Evolutionary conservation across 169 alveolate genomes (phyloP).

Genomic region (Sarcocystis neurona): DNA sequence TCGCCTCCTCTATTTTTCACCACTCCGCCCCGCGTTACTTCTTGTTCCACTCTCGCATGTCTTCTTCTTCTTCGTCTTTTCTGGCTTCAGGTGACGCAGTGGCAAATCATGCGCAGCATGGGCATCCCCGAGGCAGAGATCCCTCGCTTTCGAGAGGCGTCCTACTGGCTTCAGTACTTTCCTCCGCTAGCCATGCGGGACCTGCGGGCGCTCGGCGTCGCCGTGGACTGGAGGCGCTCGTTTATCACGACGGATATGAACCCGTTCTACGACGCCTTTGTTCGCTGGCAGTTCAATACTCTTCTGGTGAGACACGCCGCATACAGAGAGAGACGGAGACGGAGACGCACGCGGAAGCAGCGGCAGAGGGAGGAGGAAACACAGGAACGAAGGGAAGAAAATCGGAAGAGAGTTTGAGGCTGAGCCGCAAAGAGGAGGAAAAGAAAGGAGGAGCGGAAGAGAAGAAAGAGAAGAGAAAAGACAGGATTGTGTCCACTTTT

Average conservation of each 20-base stretch:
- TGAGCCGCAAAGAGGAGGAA: no score
- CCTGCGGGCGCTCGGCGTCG: slow-evolving; percentile 43
- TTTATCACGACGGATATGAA: slow-evolving; percentile 98
- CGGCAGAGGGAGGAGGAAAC: no score
- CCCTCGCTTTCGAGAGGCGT: slow-evolving; percentile 93
- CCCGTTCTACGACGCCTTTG: slow-evolving; percentile 93
- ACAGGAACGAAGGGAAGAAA: no score
- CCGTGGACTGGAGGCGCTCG: slow-evolving; percentile 97
- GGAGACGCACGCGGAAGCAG: no score
- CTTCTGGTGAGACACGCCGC: slow-evolving; percentile 79
- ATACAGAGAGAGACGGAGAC: no score
- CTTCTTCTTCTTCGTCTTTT: not conserved
- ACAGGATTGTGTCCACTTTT: no score
- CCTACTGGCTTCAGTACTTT: slow-evolving; percentile 97
- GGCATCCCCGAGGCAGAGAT: slow-evolving; percentile 94
- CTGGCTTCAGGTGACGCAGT: slow-evolving; percentile 79
- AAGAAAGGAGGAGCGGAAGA: no score
- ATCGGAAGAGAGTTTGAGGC: no score
- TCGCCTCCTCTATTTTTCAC: not conserved
- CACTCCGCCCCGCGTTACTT: not conserved
- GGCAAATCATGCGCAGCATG: slow-evolving; percentile 89
- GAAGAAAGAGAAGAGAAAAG: no score
- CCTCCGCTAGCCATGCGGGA: slow-evolving; percentile 83
- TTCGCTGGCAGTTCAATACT: slow-evolving; percentile 96
- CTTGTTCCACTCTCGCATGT: no score